Evolutionary conservation across 2,329 filamentous ascomycete genomes (phyloP).

Genomic region (Curvularia sp.): DNA sequence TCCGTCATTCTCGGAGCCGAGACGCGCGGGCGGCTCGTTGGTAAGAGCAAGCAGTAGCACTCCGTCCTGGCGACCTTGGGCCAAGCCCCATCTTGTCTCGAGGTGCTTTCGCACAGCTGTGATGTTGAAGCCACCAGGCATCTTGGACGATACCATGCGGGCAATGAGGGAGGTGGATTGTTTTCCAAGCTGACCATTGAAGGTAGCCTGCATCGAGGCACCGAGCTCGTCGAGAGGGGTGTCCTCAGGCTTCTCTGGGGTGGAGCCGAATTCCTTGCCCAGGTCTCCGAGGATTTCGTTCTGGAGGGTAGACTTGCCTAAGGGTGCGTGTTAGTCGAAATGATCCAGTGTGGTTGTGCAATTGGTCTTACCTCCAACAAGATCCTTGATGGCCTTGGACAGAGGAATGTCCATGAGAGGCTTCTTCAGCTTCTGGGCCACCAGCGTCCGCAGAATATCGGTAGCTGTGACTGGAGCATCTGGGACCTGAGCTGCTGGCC

Average conservation of each 20-base stretch:
- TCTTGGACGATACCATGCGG: slow-evolving; percentile 95
- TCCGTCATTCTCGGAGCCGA: slow-evolving; percentile 87
- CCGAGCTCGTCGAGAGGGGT: slow-evolving; percentile 94
- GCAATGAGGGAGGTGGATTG: slow-evolving; percentile 93
- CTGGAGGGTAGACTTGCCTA: slow-evolving; percentile 96
- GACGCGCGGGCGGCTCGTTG: slow-evolving; percentile 86
- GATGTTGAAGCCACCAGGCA: slow-evolving; percentile 99
- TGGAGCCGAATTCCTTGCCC: slow-evolving; percentile 97
- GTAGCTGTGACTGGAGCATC: slow-evolving; percentile 88
- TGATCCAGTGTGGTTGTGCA: slow-evolving; percentile 13
- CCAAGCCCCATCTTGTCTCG: slow-evolving; percentile 91
- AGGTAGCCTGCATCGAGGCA: slow-evolving; percentile 96
- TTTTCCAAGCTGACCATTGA: slow-evolving; percentile 97
- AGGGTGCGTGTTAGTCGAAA: slow-evolving; percentile 21
- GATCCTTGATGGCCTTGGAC: slow-evolving; percentile 96
- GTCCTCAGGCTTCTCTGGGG: slow-evolving; percentile 97
- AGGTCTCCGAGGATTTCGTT: slow-evolving; percentile 98
- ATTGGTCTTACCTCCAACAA: slow-evolving; percentile 82
- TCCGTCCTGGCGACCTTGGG: slow-evolving; percentile 85
- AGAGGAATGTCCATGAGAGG: slow-evolving; percentile 84
- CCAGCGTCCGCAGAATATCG: slow-evolving; percentile 85
- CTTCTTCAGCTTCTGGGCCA: slow-evolving; percentile 99
- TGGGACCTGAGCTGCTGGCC: slow-evolving; percentile 83
- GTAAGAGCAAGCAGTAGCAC: slow-evolving; percentile 87
- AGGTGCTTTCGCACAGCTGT: slow-evolving; percentile 94